Evolutionary conservation across 768 basidiomycete genomes (phyloP).

Genomic region (Phanerochaete sordida): DNA sequence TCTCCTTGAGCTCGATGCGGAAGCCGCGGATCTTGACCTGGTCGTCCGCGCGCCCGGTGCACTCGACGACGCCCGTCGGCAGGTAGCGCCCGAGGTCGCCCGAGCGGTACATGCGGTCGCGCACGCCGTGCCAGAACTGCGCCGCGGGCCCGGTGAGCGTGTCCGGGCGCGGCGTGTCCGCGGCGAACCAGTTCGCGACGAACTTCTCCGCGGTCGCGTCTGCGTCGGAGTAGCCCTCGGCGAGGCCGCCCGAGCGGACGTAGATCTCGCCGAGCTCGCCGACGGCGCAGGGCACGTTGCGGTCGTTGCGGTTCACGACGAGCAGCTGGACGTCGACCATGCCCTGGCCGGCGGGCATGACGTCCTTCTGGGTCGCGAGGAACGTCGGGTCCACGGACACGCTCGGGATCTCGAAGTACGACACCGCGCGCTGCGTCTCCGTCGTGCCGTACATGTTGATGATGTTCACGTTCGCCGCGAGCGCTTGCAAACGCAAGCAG

Average conservation of each 20-base stretch:
- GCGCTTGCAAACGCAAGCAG: constrained; percentile 87
- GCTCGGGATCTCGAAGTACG: constrained; percentile 91
- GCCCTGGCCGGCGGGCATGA: constrained; percentile 95
- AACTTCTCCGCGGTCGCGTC: constrained; percentile 89
- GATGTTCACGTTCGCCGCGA: constrained; percentile 89
- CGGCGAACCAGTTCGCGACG: constrained; percentile 88
- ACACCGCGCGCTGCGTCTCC: constrained; percentile 98
- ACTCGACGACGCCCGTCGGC: constrained; percentile 91
- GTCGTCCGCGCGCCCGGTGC: constrained; percentile 95
- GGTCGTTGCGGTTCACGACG: constrained; percentile 89
- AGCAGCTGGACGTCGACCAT: constrained; percentile 98
- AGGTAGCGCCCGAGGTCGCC: constrained; percentile 95
- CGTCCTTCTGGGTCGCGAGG: constrained; percentile 91
- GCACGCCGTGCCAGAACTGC: constrained; percentile 87
- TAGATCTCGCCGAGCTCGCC: constrained; percentile 99
- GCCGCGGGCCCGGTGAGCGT: constrained; percentile 69
- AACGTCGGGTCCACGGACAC: constrained; percentile 84
- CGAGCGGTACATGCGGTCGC: constrained; percentile 96
- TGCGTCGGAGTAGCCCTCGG: constrained; percentile 89
- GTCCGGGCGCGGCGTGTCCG: constrained; percentile 52
- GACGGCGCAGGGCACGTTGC: constrained; percentile 81
- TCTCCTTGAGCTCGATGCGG: constrained; percentile 97
- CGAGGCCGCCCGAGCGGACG: constrained; percentile 92
- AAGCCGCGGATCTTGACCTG: constrained; percentile 99
- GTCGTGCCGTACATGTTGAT: constrained; percentile 99